Percentiles rank a stretch among this genome's conserved stretches.
phyloP scores from a whole-genome alignment of 306 rosid genomes.

The Medicago ruthenica region DNA sequence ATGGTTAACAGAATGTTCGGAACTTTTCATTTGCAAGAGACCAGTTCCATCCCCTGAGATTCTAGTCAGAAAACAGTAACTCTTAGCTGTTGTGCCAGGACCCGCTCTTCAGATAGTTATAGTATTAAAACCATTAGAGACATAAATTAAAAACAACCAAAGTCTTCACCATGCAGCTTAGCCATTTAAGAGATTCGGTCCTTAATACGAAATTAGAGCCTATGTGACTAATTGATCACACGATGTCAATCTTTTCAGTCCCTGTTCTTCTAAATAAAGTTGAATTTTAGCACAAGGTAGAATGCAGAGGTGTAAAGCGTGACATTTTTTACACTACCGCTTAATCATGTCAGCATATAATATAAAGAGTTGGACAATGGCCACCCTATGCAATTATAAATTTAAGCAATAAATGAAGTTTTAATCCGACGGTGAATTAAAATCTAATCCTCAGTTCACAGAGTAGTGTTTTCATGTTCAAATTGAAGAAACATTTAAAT shows the following conservation, averaged over 20 bases:
- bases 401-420: background rate
- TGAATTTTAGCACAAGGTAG: background rate
- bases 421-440: background rate
- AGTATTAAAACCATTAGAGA: background rate
- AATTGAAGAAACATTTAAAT: background rate
- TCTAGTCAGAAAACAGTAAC: background rate
- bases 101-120: background rate
- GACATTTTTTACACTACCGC: background rate
- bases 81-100: background rate
- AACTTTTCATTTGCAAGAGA: background rate
- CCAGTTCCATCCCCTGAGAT: background rate
- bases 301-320: background rate
- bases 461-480: background rate
- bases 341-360: background rate
- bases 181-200: too few relatives aligned
- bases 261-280: background rate
- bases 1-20: background rate
- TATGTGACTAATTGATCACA: background rate
- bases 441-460: background rate
- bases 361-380: background rate
- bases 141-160: background rate
- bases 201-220: background rate
- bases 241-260: background rate
- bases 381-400: too few relatives aligned
- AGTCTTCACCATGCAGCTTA: background rate